Conservation (phyloP, 2,329 filamentous ascomycete genomes). For the Thielaviopsis euricoi region DNA sequence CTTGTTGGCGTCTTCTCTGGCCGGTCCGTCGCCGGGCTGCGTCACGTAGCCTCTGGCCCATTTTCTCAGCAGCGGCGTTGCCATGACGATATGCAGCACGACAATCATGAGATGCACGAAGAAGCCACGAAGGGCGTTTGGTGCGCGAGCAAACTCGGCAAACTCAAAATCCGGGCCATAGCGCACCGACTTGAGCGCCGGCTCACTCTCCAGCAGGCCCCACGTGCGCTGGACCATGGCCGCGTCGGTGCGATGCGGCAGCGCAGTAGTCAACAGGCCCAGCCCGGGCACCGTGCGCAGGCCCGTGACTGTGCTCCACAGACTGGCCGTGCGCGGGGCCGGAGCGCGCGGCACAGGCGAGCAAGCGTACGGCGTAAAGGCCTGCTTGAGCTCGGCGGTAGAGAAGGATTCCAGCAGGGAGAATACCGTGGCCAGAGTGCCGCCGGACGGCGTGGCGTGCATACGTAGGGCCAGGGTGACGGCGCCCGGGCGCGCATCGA, state of each 20-base stretch:
- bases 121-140: constrained; percentile 33
- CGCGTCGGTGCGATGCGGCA: constrained; percentile 32
- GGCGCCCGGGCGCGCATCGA: constrained; percentile 33
- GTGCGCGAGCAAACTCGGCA: constrained; percentile 34
- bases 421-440: constrained; percentile 52
- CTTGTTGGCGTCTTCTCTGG: constrained; percentile 34
- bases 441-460: constrained; percentile 39
- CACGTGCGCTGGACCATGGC: constrained; percentile 44
- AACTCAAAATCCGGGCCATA: constrained; percentile 49
- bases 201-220: constrained; percentile 37
- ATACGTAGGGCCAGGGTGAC: constrained; percentile 35
- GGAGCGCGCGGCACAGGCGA: constrained; percentile 35
- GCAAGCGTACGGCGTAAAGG: constrained; percentile 34
- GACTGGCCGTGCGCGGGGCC: constrained; percentile 18
- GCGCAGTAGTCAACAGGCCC: constrained; percentile 37
- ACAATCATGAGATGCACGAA: constrained; percentile 31
- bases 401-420: constrained; percentile 36
- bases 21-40: constrained; percentile 39
- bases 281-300: constrained; percentile 31
- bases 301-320: constrained; percentile 33
- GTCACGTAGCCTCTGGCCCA: constrained; percentile 28
- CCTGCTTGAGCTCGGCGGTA: constrained; percentile 28
- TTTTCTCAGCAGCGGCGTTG: constrained; percentile 28
- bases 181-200: constrained; percentile 26
- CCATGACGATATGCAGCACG: constrained; percentile 27